phyloP scores from a whole-genome alignment of 2,329 filamentous ascomycete genomes.

The Fusarium tjaetaba region DNA sequence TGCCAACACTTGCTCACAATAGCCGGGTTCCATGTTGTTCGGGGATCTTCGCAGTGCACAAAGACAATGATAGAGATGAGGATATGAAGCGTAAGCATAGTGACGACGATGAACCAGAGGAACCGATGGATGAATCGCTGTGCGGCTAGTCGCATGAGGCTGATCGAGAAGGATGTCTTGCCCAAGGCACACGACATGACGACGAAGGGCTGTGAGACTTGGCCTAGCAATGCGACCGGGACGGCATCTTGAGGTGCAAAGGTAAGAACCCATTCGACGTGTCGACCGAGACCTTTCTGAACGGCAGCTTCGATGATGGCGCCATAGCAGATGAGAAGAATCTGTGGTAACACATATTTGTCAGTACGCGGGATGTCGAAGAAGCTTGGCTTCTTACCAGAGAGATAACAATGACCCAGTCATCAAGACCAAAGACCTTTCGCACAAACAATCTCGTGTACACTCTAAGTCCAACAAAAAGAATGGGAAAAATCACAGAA shows the following conservation, averaged over 20 bases:
- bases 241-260: conserved; percentile 14
- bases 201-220: conserved; percentile 27
- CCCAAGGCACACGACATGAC: conserved; percentile 29
- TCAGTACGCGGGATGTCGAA: background rate
- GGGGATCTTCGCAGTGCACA: conserved; percentile 23
- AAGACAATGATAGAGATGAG: conserved; percentile 25
- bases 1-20: conserved; percentile 30
- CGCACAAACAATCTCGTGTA: conserved; percentile 25
- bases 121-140: conserved; percentile 21
- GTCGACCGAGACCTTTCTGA: conserved; percentile 24
- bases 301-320: conserved; percentile 26
- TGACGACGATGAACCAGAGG: conserved; percentile 23
- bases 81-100: conserved; percentile 22
- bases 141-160: conserved; percentile 26
- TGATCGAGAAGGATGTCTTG: conserved; percentile 31
- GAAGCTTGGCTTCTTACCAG: background rate
- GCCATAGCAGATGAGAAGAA: conserved; percentile 21
- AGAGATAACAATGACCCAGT: conserved; percentile 26
- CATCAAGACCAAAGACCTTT: conserved; percentile 31
- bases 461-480: conserved; percentile 12
- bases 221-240: conserved; percentile 13
- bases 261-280: conserved; percentile 16
- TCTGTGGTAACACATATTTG: background rate
- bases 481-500: conserved; percentile 8
- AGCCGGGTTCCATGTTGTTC: conserved; percentile 26